Base-by-base conservation (phyloP, 78 protist genomes). In the Corallochytrium limacisporum region DNA sequence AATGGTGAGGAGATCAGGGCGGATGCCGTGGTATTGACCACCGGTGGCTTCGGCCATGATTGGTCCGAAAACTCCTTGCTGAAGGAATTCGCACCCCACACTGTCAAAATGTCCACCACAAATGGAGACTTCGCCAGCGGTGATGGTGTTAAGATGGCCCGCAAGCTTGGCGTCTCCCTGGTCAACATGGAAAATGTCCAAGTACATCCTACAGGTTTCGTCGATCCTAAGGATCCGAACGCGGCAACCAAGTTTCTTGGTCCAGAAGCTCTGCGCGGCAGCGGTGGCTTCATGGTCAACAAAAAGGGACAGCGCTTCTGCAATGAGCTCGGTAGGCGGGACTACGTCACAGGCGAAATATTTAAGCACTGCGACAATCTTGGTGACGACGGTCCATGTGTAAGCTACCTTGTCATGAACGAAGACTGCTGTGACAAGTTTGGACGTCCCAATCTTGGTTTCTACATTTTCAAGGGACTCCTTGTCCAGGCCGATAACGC, bases 251-350 rank as follows among this genome's bases (percentile, higher is more conserved):
- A 81, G 71, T 68, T 78, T 32, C 60, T 89, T 13, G 76, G 73
- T 24, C 81, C 91, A 20, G 94, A 89, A 67, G 86, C 86, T 32
- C 75, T 89, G 33, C 81, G 94, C 18, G 94, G 86, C 26, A 40
- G 43, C 31, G 94, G 94, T 26, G 94, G 81, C 57, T 8, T 85
- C 22, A 60, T 89, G 3, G 35, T 85, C 48, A 65, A 75, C 36
- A 7, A 12, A 3, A 35, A 78, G 28, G 85, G 86, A 1, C 22
- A n/a, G 28, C 79, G 87, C 10, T 86, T 89, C 40, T 66, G 28
- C 59, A 38, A 86, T 28, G 90, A 83, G 70, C 84, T 89, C 37
- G 87, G 51, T 24, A 42, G 22, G 16, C 69, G 93, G 5, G 87
- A 83, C 38, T 54, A 1, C 40, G 85, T 84, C 32, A 69, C 85